Evolutionary conservation across 2,329 filamentous ascomycete species (phyloP).

Genomic region (Aureobasidium zeae): DNA sequence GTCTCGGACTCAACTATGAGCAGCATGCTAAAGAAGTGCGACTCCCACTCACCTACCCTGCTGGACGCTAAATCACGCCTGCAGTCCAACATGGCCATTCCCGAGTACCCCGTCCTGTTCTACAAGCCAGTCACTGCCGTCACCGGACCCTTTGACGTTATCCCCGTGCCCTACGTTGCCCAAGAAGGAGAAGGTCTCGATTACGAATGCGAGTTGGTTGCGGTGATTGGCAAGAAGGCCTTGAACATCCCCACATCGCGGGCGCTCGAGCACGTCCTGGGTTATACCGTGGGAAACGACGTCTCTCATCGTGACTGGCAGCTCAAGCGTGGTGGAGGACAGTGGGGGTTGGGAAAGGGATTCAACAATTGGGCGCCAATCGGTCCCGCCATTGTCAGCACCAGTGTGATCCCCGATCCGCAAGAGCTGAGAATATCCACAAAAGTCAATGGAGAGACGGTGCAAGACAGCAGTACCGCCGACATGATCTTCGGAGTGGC

Average conservation of each 20-base stretch:
- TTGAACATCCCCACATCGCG: constrained; percentile 53
- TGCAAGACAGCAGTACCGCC: constrained; percentile 49
- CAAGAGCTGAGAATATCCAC: constrained; percentile 49
- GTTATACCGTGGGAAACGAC: constrained; percentile 68
- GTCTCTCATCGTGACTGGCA: constrained; percentile 67
- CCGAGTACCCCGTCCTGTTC: constrained; percentile 61
- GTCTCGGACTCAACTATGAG: constrained; percentile 62
- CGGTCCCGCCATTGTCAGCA: constrained; percentile 60
- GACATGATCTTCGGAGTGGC: constrained; percentile 57
- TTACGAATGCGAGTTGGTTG: constrained; percentile 72
- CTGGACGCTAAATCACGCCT: not conserved
- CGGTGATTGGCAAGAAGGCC: constrained; percentile 60
- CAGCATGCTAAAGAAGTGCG: constrained; percentile 43
- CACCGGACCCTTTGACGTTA: constrained; percentile 53
- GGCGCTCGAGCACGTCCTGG: constrained; percentile 63
- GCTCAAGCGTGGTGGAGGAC: constrained; percentile 19
- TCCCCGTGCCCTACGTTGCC: constrained; percentile 54
- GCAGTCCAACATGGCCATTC: constrained; percentile 51
- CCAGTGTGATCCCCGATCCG: constrained; percentile 47
- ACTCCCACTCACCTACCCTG: not conserved
- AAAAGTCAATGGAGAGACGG: constrained; percentile 49
- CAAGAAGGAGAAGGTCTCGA: constrained; percentile 53
- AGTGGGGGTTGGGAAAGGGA: constrained; percentile 55
- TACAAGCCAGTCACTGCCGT: constrained; percentile 61
- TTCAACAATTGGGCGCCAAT: constrained; percentile 69